Percentiles rank a stretch among this genome's conserved stretches.
These are phyloP conservation scores for Malania oleifera DNA, from an alignment of 164 flowering plant genomes.

Conservation along the genomic window DNA sequence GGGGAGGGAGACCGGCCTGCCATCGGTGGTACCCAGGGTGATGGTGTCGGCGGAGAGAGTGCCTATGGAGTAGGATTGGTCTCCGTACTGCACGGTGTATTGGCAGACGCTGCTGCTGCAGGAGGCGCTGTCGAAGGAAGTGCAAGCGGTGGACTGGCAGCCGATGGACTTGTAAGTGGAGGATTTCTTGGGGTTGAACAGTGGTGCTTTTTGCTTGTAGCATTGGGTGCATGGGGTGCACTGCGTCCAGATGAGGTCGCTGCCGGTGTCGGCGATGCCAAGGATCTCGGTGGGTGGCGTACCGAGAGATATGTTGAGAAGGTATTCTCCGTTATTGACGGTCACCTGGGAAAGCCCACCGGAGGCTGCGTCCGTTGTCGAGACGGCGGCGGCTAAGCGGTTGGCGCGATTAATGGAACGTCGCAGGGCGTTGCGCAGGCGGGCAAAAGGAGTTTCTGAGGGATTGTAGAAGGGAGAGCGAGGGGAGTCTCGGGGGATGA, in stretches of 20 bases:
- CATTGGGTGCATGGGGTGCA: background rate
- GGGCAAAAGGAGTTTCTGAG: conserved; percentile 12
- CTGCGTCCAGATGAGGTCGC: conserved; percentile 14
- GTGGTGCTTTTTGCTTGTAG: background rate
- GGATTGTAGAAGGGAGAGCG: conserved; percentile 34
- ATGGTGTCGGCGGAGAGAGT: conserved; percentile 16
- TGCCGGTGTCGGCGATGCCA: conserved; percentile 14
- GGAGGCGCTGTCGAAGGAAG: no score
- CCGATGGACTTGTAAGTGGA: background rate
- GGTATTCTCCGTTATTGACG: background rate
- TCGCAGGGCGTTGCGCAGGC: conserved; percentile 16
- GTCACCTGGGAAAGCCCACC: background rate
- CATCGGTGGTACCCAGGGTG: conserved; percentile 5
- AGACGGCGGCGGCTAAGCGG: background rate
- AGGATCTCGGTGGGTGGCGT: background rate
- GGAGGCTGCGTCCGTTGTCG: background rate
- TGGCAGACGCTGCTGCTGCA: background rate
- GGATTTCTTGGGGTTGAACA: background rate
- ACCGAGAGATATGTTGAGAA: background rate
- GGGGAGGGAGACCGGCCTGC: background rate
- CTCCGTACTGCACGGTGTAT: background rate
- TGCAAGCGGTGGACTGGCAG: background rate
- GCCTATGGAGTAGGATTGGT: background rate
- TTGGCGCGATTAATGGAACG: conserved; percentile 26
- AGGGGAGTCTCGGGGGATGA: conserved; percentile 47